Percentiles rank a stretch among this genome's conserved stretches.
These are phyloP conservation scores for Solanum pinnatisectum DNA, from an alignment of 257 asterid genomes.

Conservation along the genomic window DNA sequence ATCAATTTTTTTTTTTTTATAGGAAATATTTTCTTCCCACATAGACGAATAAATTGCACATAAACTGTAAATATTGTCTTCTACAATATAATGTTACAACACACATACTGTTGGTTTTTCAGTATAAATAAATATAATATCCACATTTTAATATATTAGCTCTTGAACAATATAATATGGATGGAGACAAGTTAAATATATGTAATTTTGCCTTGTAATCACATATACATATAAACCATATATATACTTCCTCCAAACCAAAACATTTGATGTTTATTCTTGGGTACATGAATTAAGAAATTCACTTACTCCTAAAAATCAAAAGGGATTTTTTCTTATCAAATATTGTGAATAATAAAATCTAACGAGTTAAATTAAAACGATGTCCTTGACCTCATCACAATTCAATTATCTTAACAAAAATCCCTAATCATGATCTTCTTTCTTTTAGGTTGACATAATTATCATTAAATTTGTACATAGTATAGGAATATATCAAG, in stretches of 20 bases:
- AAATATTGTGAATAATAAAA: background rate
- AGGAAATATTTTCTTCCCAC: background rate
- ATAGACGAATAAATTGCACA: background rate
- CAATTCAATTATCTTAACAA: background rate
- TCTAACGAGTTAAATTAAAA: background rate
- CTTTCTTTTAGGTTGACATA: background rate
- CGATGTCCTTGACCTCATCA: background rate
- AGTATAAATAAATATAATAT: background rate
- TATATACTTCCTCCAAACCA: background rate
- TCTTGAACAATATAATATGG: background rate
- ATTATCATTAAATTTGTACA: background rate
- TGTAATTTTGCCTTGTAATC: background rate
- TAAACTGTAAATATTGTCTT: background rate
- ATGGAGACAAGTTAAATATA: background rate
- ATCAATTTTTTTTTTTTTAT: background rate
- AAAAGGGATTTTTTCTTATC: no score
- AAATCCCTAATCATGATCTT: background rate
- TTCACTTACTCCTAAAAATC: background rate
- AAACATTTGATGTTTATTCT: no score
- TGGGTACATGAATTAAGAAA: background rate
- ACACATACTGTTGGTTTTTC: background rate
- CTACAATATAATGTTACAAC: background rate
- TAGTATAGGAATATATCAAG: background rate
- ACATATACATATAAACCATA: background rate
- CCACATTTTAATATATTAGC: background rate